Conservation (phyloP, 768 basidiomycete genomes). For the Amanita rimosa region DNA sequence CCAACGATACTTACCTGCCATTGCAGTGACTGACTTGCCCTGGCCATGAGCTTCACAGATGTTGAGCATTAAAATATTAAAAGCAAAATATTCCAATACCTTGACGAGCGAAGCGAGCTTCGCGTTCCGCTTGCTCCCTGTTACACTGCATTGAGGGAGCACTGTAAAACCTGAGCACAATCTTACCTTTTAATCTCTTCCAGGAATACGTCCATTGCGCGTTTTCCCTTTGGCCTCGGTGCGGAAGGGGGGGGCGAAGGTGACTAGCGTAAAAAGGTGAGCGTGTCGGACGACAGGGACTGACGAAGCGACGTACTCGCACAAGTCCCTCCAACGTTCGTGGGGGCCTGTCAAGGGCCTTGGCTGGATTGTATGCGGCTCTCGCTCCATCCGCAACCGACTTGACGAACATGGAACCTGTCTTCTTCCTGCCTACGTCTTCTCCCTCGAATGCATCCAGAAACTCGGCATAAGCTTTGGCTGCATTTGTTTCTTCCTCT, state of each 20-base stretch:
- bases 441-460: slow-evolving; percentile 77
- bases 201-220: slow-evolving; percentile 92
- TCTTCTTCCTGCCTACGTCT: slow-evolving; percentile 37
- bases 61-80: slow-evolving; percentile 1
- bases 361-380: slow-evolving; percentile 32
- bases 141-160: not conserved
- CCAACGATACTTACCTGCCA: slow-evolving; percentile 54
- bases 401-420: slow-evolving; percentile 48
- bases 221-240: slow-evolving; percentile 82
- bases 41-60: slow-evolving; percentile 35
- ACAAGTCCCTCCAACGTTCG: slow-evolving; percentile 10
- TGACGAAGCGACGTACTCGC: slow-evolving; percentile 13
- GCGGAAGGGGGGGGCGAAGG: slow-evolving; percentile 44
- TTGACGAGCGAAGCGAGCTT: slow-evolving; percentile 69
- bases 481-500: slow-evolving; percentile 74
- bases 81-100: slow-evolving; percentile 24
- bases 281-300: not conserved
- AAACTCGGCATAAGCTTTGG: slow-evolving; percentile 75
- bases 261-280: slow-evolving; percentile 22
- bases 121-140: slow-evolving; percentile 89
- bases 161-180: not conserved
- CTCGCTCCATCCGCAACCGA: slow-evolving; percentile 40
- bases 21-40: slow-evolving; percentile 75
- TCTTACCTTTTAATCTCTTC: slow-evolving; percentile 89
- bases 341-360: slow-evolving; percentile 15